A percentile compares a stretch with the other conserved stretches of the same genome.
Evolutionary conservation across 805 yeast species (phyloP).

Genomic region (Citeromyces matritensis): DNA sequence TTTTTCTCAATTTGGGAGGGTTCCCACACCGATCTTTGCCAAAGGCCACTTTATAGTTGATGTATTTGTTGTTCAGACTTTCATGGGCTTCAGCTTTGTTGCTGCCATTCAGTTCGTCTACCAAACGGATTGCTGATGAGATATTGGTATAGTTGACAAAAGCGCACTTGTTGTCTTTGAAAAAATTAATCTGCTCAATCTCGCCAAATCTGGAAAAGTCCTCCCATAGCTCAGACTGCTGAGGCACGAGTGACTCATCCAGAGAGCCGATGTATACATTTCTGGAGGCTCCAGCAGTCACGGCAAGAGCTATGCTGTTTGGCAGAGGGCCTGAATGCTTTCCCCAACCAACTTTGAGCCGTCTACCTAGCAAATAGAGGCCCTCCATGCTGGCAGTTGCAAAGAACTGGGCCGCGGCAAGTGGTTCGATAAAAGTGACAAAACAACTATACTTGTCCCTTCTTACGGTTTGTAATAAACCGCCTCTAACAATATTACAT

Average conservation of each 20-base stretch:
- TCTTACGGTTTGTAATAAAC: slow-evolving; percentile 48
- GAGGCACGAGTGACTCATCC: slow-evolving; percentile 18
- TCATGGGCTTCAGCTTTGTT: slow-evolving; percentile 18
- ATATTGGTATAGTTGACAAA: slow-evolving; percentile 61
- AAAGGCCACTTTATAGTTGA: slow-evolving; percentile 41
- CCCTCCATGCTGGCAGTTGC: slow-evolving; percentile 45
- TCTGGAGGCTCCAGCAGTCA: slow-evolving; percentile 62
- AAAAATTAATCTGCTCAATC: slow-evolving; percentile 62
- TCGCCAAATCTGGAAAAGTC: slow-evolving; percentile 58
- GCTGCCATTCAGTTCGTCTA: slow-evolving; percentile 34
- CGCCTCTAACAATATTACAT: slow-evolving; percentile 67
- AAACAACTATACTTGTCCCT: slow-evolving; percentile 48
- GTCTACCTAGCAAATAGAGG: slow-evolving; percentile 44
- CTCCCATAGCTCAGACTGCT: slow-evolving; percentile 30
- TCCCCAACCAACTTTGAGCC: slow-evolving; percentile 61
- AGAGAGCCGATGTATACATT: slow-evolving; percentile 51
- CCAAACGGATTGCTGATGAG: slow-evolving; percentile 44
- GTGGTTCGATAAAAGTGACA: slow-evolving; percentile 50
- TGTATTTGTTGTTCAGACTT: slow-evolving; percentile 23
- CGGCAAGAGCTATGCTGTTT: slow-evolving; percentile 41
- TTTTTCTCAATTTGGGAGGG: slow-evolving; percentile 34
- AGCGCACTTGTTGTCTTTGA: slow-evolving; percentile 57
- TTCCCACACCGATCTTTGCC: slow-evolving; percentile 79
- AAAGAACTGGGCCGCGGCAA: slow-evolving; percentile 52
- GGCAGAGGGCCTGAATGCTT: slow-evolving; percentile 50